phyloP scores from a whole-genome alignment of 2,329 filamentous ascomycete genomes.

The Exophiala aquamarina region DNA sequence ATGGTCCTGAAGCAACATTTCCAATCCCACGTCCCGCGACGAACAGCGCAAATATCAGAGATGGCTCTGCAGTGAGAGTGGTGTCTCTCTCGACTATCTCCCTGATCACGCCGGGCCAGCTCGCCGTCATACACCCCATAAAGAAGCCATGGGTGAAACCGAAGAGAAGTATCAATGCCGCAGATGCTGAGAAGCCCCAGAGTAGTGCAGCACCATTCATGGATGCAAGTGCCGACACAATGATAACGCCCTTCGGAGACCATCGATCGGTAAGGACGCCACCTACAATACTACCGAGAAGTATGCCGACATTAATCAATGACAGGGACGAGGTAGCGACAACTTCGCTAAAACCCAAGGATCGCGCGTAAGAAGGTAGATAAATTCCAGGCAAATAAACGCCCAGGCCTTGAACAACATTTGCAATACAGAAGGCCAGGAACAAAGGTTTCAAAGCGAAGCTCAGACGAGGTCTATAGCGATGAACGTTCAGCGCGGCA shows the following conservation, averaged over 20 bases:
- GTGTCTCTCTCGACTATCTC: conserved; percentile 2
- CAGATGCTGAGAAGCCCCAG: background rate
- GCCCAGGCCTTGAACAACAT: background rate
- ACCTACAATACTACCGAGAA: conserved; percentile 1
- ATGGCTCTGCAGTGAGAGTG: background rate
- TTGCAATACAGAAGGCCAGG: background rate
- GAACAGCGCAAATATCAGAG: background rate
- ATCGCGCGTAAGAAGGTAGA: background rate
- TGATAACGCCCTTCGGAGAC: background rate
- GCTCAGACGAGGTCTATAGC: conserved; percentile 1
- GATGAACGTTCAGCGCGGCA: background rate
- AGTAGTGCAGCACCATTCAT: conserved; percentile 1
- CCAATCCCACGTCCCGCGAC: background rate
- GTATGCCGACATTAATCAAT: background rate
- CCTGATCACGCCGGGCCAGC: background rate
- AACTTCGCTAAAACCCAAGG: background rate
- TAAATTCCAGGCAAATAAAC: background rate
- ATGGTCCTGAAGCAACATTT: background rate
- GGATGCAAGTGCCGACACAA: background rate
- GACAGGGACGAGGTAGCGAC: background rate
- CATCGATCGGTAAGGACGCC: background rate
- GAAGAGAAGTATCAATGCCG: background rate
- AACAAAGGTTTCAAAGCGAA: background rate
- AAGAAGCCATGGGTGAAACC: background rate
- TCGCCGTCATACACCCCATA: background rate